Conservation (phyloP, 805 yeast species). For the Myxozyma nipponensis region DNA sequence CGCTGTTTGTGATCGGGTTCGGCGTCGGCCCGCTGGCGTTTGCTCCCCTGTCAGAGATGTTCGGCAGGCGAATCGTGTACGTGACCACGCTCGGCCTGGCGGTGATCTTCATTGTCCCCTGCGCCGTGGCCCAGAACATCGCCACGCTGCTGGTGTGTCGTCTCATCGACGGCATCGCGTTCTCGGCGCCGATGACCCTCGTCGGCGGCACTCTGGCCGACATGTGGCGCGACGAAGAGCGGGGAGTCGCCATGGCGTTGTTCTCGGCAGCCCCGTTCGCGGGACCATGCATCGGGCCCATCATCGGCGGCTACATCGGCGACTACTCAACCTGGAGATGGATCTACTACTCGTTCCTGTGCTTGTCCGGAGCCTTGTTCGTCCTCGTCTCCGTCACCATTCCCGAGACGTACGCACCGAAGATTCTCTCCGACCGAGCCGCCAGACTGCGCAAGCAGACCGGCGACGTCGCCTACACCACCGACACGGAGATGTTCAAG, state of each 20-base stretch:
- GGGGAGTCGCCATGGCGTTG: conserved; percentile 67
- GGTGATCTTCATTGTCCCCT: conserved; percentile 50
- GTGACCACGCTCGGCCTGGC: conserved; percentile 46
- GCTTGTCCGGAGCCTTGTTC: conserved; percentile 58
- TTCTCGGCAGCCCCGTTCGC: conserved; percentile 60
- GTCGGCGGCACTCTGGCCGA: conserved; percentile 79
- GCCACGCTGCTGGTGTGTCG: conserved; percentile 64
- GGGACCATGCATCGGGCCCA: conserved; percentile 60
- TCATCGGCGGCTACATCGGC: conserved; percentile 56
- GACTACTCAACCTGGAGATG: conserved; percentile 65
- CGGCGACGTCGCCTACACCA: conserved; percentile 45
- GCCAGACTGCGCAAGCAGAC: conserved; percentile 49
- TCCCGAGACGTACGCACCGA: conserved; percentile 65
- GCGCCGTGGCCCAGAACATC: conserved; percentile 55
- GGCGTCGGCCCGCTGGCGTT: conserved; percentile 57
- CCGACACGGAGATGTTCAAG: conserved; percentile 72
- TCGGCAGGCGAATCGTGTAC: conserved; percentile 55
- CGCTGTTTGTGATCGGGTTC: conserved; percentile 58
- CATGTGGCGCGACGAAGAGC: conserved; percentile 55
- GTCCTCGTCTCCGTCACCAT: conserved; percentile 44
- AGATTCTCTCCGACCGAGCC: conserved; percentile 51
- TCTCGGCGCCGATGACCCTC: conserved; percentile 68
- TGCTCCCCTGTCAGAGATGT: conserved; percentile 58
- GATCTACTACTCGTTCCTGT: conserved; percentile 62
- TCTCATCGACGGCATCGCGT: conserved; percentile 66